phyloP scores from a whole-genome alignment of 768 basidiomycete genomes.

The Termitomyces sp. region DNA sequence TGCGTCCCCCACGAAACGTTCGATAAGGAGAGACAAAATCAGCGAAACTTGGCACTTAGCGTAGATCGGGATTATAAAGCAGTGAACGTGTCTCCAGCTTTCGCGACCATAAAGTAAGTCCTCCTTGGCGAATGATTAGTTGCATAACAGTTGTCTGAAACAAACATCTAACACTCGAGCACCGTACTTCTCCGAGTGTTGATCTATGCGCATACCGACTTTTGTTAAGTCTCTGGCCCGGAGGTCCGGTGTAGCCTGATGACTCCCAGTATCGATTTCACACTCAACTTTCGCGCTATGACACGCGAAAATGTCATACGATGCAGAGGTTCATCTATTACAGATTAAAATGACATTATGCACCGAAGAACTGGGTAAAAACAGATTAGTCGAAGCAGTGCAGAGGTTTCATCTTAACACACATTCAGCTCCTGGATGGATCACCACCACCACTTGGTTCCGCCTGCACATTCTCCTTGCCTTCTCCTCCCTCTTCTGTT shows the following conservation, averaged over 20 bases:
- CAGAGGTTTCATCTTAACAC: not conserved
- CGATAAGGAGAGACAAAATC: too few relatives aligned
- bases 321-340: not conserved
- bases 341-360: not conserved
- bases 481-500: not conserved
- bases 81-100: too few relatives aligned
- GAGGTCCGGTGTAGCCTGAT: not conserved
- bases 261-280: not conserved
- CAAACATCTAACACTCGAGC: too few relatives aligned
- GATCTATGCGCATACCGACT: too few relatives aligned
- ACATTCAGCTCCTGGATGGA: constrained; percentile 2
- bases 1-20: too few relatives aligned
- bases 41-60: too few relatives aligned
- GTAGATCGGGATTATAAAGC: too few relatives aligned
- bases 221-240: too few relatives aligned
- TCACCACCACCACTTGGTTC: not conserved
- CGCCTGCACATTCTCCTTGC: constrained; percentile 1
- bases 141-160: too few relatives aligned
- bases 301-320: not conserved
- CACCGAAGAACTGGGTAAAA: not conserved
- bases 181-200: too few relatives aligned
- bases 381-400: not conserved
- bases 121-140: too few relatives aligned
- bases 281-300: not conserved
- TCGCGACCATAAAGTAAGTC: too few relatives aligned